Evolutionary conservation across 495 filamentous ascomycete species (phyloP), one percentile per base, ranked within the genome.

Genomic region (Aspergillus cavernicola): DNA sequence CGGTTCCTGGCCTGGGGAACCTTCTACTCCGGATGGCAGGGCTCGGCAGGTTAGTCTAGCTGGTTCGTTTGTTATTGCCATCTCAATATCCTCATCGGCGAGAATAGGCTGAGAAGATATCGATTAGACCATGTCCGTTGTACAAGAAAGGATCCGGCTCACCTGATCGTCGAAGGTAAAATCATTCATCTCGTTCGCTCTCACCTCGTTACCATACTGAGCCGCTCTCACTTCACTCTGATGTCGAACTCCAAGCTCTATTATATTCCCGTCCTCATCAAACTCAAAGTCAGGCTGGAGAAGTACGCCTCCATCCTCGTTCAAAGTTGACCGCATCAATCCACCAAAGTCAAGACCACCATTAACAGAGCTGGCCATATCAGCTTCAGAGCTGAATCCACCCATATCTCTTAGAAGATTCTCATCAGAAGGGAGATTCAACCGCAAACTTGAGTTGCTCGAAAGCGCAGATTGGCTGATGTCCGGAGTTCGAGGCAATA

Each of bases 261-360:
- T 55, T 22, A 88, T 67, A 60, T 85, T 82, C 0, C 85, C 86
- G 37, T 87, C 74, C 33, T 77, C 79, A 55, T 86, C 83, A 52
- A 89, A 82, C 20, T 73, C 77, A 57, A 88, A 86, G 47, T 83
- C 85, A 26, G 78, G 75, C 20, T 87, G 80, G n/a, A 83, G 70
- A 6, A 83, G 66, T 24, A 80, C 68, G 15, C 73, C 74, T 20
- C 73, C 70, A 40, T 82, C 77, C 32, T 81, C 75, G 15, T 58
- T 60, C n/a, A 69, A 44, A 2, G 63, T 39, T 0, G 50, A 56
- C 12, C 56, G 44, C 26, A 44, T 35, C 16, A 67, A 48, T 11
- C 52, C 42, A 10, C 46, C 60, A 8, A 61, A 50, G 9, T 62
- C 37, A 9, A 61, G 50, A 29, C 35, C 53, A 13, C 64, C 69